Evolutionary conservation across 2,329 filamentous ascomycete species (phyloP), one percentile per base, ranked within the genome.

Genomic region (Alternaria arborescens): DNA sequence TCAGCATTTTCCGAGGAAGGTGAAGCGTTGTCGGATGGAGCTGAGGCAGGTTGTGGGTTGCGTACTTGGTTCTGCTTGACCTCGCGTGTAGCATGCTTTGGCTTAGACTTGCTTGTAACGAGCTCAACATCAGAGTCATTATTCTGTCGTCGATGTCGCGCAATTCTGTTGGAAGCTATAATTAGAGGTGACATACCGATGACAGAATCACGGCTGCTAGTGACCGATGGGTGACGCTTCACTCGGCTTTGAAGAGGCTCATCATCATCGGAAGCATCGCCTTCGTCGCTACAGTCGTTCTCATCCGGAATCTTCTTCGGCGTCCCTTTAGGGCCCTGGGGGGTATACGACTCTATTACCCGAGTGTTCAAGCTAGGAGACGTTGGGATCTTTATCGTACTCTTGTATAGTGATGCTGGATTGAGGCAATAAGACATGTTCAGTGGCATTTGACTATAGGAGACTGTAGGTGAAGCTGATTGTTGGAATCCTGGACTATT

Each of bases 161-260:
- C 2, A 8, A 16, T 2, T 5, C 20, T 5, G 24, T 42, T 14
- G 12, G 26, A 30, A 16, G 24, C 24, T 14, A n/a, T n/a, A 10
- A 12, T 8, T n/a, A 4, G 38, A 30, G 18, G 22, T 10, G 10
- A 18, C 11, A 14, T 6, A 26, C 7, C 18, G 14, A 60, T 34
- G 16, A 52, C 40, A 3, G 61, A 55, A 20, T 59, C 50, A 22
- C 44, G 51, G 16, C 6, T 24, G 24, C 58, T 63, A 11, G 44
- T 26, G 14, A 47, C 48, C 2, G 63, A 62, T 41, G 52, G 43
- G 14, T 64, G 61, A 22, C 60, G 66, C 10, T 48, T 58, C 2
- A 56, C 34, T 8, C 68, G 62, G 5, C 56, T 62, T 16, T 20
- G 42, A 16, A 74, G 46, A 1, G 69, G 66, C 38, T 71, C 63